phyloP scores from a whole-genome alignment of 2,329 filamentous ascomycete genomes.

The Cladophialophora exuberans region DNA sequence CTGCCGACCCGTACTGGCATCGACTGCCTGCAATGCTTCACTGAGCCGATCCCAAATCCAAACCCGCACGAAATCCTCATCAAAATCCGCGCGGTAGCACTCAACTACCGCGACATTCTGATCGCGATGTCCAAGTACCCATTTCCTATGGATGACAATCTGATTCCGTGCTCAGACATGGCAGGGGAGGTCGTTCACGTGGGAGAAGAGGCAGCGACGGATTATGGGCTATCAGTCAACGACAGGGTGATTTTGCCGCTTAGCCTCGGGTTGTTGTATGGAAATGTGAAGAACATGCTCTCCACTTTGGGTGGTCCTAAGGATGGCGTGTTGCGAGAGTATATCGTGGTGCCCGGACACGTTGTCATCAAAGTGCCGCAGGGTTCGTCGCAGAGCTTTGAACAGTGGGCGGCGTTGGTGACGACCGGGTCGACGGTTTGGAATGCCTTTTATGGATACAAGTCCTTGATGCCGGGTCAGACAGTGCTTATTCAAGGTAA shows the following conservation, averaged over 20 bases:
- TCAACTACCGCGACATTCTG: conserved; percentile 56
- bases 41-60: conserved; percentile 50
- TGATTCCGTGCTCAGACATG: conserved; percentile 45
- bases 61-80: conserved; percentile 63
- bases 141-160: conserved; percentile 38
- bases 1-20: conserved; percentile 51
- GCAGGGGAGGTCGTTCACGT: conserved; percentile 44
- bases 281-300: conserved; percentile 34
- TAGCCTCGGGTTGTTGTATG: conserved; percentile 45
- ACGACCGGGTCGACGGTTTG: conserved; percentile 54
- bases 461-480: conserved; percentile 45
- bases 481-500: conserved; percentile 41
- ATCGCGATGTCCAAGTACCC: conserved; percentile 50
- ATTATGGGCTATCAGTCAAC: conserved; percentile 38
- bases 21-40: conserved; percentile 40
- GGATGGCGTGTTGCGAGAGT: conserved; percentile 49
- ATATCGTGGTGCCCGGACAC: conserved; percentile 47
- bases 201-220: conserved; percentile 39
- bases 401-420: conserved; percentile 44
- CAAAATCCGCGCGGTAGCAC: conserved; percentile 55
- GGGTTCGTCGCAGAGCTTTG: conserved; percentile 40
- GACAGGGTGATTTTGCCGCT: conserved; percentile 44
- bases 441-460: conserved; percentile 52
- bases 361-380: conserved; percentile 46
- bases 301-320: conserved; percentile 35